Base-by-base conservation (phyloP, 805 yeast species). In the Candida arabinofermentans region DNA sequence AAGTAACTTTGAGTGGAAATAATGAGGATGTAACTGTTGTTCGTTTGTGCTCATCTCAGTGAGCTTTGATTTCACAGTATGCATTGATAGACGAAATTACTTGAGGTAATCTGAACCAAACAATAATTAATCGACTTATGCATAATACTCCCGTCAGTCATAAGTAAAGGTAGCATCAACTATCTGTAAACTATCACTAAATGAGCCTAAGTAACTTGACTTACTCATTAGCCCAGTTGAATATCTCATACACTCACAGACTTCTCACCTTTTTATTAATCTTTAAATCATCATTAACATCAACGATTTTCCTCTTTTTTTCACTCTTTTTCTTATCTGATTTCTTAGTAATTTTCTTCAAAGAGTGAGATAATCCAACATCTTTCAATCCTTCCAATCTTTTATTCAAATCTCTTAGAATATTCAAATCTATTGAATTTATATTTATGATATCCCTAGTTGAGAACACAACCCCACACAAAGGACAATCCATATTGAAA, bases 331-430 rank as follows among this genome's bases (percentile, higher is more conserved):
- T 52, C 39, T 44, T 54, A 34, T 41, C 45, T 40, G 48, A 55
- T 36, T 57, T 57, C 42, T 46, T 52, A 18, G 47, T 31, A n/a
- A n/a, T n/a, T n/a, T n/a, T n/a, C 40, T 53, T 60, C 31, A 65
- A 45, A 46, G 74, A 64, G 55, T 74, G 72, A 34, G 71, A 45
- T 31, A 68, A 36, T 19, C 64, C 61, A 24, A 50, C 30, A 9
- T 21, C 24, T 29, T 34, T 37, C 5, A 74, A 37, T 5, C 22
- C 30, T 2, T 19, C 12, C 12, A 46, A 33, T 30, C 61, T 39
- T 4, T 27, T 31, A 24, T 54, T 51, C 21, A 53, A 40, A 14
- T 36, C 14, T 5, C 32, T 33, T 7, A 34, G 24, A 3, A 37
- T 36, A n/a, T 41, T 32, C 1, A 22, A 37, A 37, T 44, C 52